A percentile compares a stretch with the other conserved stretches of the same genome.
Conservation (phyloP, 805 yeast genomes). For the Cyberlindnera xylosilytica region DNA sequence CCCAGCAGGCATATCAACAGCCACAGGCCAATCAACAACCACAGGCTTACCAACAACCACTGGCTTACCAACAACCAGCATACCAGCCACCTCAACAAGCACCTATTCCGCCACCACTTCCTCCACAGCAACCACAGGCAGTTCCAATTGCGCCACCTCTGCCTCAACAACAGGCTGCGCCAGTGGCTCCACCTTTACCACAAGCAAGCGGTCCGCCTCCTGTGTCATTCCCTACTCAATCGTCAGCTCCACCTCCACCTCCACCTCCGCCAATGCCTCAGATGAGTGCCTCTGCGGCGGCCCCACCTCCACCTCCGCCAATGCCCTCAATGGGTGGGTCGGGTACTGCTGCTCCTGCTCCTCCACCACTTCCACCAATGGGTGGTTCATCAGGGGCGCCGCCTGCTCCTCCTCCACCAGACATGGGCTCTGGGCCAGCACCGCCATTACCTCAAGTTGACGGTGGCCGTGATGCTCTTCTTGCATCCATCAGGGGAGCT, state of each 20-base stretch:
- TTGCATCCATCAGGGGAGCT: conserved; percentile 83
- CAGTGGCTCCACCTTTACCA: conserved; percentile 12
- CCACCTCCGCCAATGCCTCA: conserved; percentile 15
- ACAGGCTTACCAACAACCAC: conserved; percentile 16
- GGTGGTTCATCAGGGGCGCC: conserved; percentile 26
- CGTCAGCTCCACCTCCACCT: conserved; percentile 14
- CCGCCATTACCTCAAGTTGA: conserved; percentile 38
- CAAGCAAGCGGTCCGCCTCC: conserved; percentile 27
- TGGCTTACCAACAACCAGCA: conserved; percentile 5
- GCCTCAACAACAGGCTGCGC: conserved; percentile 7
- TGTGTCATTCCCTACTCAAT: conserved; percentile 17
- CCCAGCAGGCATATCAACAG: conserved; percentile 17
- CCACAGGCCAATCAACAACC: conserved; percentile 27
- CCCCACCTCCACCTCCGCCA: conserved; percentile 19
- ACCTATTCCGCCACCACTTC: background rate
- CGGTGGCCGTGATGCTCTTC: conserved; percentile 70
- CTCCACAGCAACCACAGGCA: conserved; percentile 18
- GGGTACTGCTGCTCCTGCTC: conserved; percentile 11
- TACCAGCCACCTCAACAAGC: conserved; percentile 1
- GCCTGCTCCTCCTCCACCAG: conserved; percentile 32
- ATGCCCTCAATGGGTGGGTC: conserved; percentile 11
- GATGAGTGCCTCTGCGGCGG: conserved; percentile 11
- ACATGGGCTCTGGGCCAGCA: conserved; percentile 21
- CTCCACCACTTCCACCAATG: conserved; percentile 16
- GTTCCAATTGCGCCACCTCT: conserved; percentile 16